A percentile compares a stretch with the other conserved stretches of the same genome.
Conservation (phyloP, 2,329 filamentous ascomycete species). For the Alternaria sp. region DNA sequence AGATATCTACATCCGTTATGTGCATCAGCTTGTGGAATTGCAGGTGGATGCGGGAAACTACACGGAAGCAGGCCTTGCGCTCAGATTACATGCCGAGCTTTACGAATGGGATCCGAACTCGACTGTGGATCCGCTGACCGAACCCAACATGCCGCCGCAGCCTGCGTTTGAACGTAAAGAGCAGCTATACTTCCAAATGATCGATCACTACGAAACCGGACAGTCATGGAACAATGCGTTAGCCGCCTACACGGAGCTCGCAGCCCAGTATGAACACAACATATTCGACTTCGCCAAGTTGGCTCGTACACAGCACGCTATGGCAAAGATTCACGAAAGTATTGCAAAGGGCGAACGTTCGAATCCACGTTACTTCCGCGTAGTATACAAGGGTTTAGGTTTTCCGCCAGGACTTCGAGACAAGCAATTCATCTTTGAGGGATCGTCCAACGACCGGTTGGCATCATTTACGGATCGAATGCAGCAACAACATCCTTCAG, state of each 20-base stretch:
- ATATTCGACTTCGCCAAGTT: constrained; percentile 92
- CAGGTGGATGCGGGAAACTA: constrained; percentile 80
- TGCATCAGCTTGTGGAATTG: constrained; percentile 85
- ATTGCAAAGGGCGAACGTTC: constrained; percentile 83
- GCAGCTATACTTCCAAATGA: constrained; percentile 90
- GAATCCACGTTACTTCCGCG: constrained; percentile 88
- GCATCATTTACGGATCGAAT: constrained; percentile 88
- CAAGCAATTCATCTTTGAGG: constrained; percentile 93
- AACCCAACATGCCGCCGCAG: constrained; percentile 83
- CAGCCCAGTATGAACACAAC: constrained; percentile 88
- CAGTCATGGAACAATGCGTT: constrained; percentile 91
- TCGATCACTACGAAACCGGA: constrained; percentile 93
- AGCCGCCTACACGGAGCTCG: constrained; percentile 87
- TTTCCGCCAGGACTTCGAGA: constrained; percentile 84
- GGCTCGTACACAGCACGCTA: constrained; percentile 86
- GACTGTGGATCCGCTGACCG: constrained; percentile 70
- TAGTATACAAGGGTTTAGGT: constrained; percentile 87
- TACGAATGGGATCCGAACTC: constrained; percentile 87
- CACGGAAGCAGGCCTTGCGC: constrained; percentile 86
- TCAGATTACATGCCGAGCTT: constrained; percentile 89
- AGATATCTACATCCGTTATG: constrained; percentile 95
- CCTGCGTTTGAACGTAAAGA: constrained; percentile 93
- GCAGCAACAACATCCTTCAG: constrained; percentile 87
- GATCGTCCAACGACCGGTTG: constrained; percentile 77
- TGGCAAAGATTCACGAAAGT: constrained; percentile 90